These are phyloP conservation scores for Penicillium diatomitis DNA, from an alignment of 495 filamentous ascomycete species.

Conservation along the genomic window DNA sequence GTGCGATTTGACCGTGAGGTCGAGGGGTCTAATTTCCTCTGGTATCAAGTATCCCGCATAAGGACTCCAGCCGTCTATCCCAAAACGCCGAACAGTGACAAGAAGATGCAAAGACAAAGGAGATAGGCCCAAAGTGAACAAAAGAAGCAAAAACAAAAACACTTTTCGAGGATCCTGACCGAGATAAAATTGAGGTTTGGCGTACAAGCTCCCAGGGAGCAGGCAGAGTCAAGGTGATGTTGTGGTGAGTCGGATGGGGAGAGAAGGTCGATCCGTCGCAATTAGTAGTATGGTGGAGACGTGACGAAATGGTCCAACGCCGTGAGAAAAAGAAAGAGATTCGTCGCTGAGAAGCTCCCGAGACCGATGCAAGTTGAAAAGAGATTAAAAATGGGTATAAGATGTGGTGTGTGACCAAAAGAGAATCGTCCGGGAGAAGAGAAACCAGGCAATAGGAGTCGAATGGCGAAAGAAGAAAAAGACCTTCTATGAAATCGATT, in stretches of 20 bases:
- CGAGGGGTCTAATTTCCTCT: slow-evolving; percentile 32
- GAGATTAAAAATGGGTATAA: slow-evolving; percentile 34
- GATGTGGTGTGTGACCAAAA: slow-evolving; percentile 17
- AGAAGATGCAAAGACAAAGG: slow-evolving; percentile 10
- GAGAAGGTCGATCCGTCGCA: slow-evolving; percentile 6
- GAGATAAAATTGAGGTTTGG: slow-evolving; percentile 9
- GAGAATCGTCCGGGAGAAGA: not conserved
- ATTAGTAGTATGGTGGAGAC: slow-evolving; percentile 7
- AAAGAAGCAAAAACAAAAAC: slow-evolving; percentile 4
- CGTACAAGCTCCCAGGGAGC: slow-evolving; percentile 12
- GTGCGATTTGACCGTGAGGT: slow-evolving; percentile 35
- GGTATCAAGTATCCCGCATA: slow-evolving; percentile 39
- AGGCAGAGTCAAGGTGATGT: slow-evolving; percentile 14
- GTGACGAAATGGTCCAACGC: slow-evolving; percentile 7
- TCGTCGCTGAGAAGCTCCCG: slow-evolving; percentile 19
- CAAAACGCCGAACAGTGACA: slow-evolving; percentile 26
- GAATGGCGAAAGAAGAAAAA: no score
- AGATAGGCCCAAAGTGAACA: not conserved
- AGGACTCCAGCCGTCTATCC: slow-evolving; percentile 34
- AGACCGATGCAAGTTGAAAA: slow-evolving; percentile 15
- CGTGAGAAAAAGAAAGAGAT: slow-evolving; percentile 9
- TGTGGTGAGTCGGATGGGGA: slow-evolving; percentile 1
- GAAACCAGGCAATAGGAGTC: no score
- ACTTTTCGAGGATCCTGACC: slow-evolving; percentile 27
- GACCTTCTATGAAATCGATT: no score